Conservation (phyloP, 2,329 filamentous ascomycete species). For the Penicillium brevicompactum region DNA sequence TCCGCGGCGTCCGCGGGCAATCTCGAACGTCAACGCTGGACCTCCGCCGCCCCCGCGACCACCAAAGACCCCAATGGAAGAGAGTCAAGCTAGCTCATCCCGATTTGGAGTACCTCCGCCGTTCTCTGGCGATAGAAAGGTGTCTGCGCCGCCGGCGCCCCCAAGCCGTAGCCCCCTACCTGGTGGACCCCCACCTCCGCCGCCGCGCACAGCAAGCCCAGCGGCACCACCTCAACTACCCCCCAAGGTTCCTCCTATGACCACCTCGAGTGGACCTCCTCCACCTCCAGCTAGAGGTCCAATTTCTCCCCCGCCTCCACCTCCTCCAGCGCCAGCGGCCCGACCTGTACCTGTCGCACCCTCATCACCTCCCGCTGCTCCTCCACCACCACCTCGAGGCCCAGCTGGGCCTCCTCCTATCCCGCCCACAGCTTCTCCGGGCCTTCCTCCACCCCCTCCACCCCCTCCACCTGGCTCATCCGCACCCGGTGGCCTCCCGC, state of each 20-base stretch:
- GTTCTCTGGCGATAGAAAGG: conserved; percentile 67
- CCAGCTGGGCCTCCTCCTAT: conserved; percentile 36
- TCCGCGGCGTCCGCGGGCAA: conserved; percentile 53
- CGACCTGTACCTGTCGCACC: conserved; percentile 31
- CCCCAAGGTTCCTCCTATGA: conserved; percentile 44
- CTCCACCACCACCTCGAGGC: conserved; percentile 47
- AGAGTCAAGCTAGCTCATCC: conserved; percentile 50
- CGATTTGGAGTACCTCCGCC: conserved; percentile 79
- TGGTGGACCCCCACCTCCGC: conserved; percentile 67
- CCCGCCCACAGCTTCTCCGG: conserved; percentile 26
- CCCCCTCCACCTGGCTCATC: conserved; percentile 31
- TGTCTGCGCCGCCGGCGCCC: conserved; percentile 70
- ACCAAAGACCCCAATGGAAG: conserved; percentile 71
- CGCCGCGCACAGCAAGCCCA: conserved; percentile 50
- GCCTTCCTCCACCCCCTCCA: conserved; percentile 43
- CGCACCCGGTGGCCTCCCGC: conserved; percentile 40
- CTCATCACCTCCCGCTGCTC: conserved; percentile 38
- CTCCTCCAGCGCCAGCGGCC: conserved; percentile 26
- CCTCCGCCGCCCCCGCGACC: conserved; percentile 70
- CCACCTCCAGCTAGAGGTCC: conserved; percentile 57
- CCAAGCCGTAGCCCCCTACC: conserved; percentile 65
- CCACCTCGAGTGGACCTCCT: conserved; percentile 51
- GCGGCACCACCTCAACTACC: conserved; percentile 53
- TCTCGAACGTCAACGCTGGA: conserved; percentile 55
- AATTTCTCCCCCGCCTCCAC: conserved; percentile 49